phyloP scores from a whole-genome alignment of 805 yeast species.

The Tetrapisispora namnaoensis region DNA sequence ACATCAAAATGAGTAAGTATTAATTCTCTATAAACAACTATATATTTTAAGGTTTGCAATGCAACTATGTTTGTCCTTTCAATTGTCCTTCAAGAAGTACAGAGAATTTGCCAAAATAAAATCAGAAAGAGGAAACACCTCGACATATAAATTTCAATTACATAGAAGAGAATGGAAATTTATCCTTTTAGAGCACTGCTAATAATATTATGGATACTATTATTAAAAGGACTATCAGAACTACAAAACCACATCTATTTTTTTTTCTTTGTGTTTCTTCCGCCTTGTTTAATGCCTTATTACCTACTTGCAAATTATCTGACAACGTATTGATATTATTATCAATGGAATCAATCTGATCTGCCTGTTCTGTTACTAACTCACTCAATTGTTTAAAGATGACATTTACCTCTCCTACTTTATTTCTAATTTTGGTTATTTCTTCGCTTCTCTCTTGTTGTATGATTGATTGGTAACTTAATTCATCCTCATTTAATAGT shows the following conservation, averaged over 20 bases:
- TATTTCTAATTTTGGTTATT: slow-evolving; percentile 60
- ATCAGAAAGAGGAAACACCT: too few species aligned
- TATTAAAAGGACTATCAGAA: slow-evolving; percentile 51
- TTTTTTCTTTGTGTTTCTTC: slow-evolving; percentile 61
- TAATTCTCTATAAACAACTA: too few species aligned
- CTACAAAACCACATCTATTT: slow-evolving; percentile 64
- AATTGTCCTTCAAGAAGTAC: too few species aligned
- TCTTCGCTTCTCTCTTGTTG: slow-evolving; percentile 69
- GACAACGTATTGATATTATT: slow-evolving; percentile 60
- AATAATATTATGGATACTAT: slow-evolving; percentile 49
- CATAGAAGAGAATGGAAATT: too few species aligned
- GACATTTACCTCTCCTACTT: slow-evolving; percentile 75
- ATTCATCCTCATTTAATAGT: slow-evolving; percentile 36
- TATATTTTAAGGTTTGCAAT: too few species aligned
- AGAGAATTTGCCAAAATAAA: too few species aligned
- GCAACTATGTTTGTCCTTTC: too few species aligned
- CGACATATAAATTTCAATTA: not conserved
- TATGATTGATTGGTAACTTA: slow-evolving; percentile 53
- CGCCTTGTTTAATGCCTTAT: slow-evolving; percentile 61
- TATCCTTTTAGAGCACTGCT: slow-evolving; percentile 34
- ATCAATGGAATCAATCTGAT: slow-evolving; percentile 73
- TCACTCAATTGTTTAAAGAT: slow-evolving; percentile 75
- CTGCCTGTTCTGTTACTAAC: slow-evolving; percentile 76
- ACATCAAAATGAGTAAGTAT: too few species aligned
- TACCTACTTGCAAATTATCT: slow-evolving; percentile 58